Evolutionary conservation across 495 filamentous ascomycete species (phyloP).

Genomic region (Trichoderma parareesei): DNA sequence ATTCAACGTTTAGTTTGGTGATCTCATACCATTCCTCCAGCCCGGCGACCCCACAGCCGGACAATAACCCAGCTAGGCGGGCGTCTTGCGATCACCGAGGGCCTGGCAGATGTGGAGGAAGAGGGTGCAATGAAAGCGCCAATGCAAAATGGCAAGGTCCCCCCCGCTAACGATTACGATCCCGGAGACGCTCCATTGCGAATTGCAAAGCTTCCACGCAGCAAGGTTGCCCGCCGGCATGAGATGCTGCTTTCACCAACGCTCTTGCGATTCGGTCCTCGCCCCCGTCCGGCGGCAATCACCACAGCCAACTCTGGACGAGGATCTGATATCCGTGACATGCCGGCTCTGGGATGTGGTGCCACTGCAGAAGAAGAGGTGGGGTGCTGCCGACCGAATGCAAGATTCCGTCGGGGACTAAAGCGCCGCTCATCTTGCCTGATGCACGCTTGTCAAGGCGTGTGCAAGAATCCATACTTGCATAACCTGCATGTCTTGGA

Average conservation of each 20-base stretch:
- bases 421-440: conserved; percentile 9
- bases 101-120: not conserved
- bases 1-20: not conserved
- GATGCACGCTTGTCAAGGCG: conserved; percentile 4
- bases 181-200: not conserved
- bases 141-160: not conserved
- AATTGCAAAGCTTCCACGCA: not conserved
- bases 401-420: conserved; percentile 10
- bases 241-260: too few species aligned
- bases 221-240: not conserved
- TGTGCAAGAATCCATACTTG: conserved; percentile 7
- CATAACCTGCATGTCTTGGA: not conserved
- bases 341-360: conserved; percentile 5
- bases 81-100: conserved; percentile 4
- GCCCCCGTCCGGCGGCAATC: too few species aligned
- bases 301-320: not conserved
- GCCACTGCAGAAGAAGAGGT: conserved; percentile 8
- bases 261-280: not conserved
- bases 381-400: conserved; percentile 9
- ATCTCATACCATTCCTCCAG: not conserved
- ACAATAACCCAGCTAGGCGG: conserved; percentile 1
- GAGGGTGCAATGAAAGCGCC: not conserved
- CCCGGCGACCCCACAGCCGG: not conserved
- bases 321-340: conserved; percentile 9
- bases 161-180: not conserved